Base-by-base conservation (phyloP, 2,329 filamentous ascomycete genomes). In the Fusarium sp. region DNA sequence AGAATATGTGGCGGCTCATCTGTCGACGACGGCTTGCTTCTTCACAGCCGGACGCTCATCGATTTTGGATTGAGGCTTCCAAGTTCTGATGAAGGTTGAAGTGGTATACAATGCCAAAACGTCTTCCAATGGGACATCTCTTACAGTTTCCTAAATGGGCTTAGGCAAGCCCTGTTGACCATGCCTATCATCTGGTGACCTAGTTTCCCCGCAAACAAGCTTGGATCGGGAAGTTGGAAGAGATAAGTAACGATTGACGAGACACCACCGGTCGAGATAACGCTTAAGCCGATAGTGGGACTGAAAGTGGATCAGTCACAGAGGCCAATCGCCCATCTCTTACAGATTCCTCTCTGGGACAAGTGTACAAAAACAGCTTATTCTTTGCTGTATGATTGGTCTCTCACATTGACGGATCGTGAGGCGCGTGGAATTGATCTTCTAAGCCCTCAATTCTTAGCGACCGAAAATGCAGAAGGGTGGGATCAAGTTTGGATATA, bases 321-420 rank as follows among this genome's bases (percentile, higher is more conserved):
- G 15, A 31, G 11, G 18, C 51, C 39, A 34, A 31, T 60, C 34
- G 53, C 40, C 1, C 60, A 66, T 69, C 65, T 69, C 66, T 66
- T 69, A n/a, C 6, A 69, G 45, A 66, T 69, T 69, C 66, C 65
- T 40, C 38, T 69, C 53, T 31, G 2, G 52, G 53, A 24, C 33
- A 55, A 46, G 56, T 14, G 45, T 14, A 15, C 5, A 15, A 7
- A 24, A 14, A n/a, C 17, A 20, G 18, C 7, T 7, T 6, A 18
- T n/a, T 5, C 10, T 11, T 3, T 10, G 8, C 10, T 10, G 5
- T 33, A 5, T 55, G 17, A 69, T 69, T 69, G 65, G 66, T 9
- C 18, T 28, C 9, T 14, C 18, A 38, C 18, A 38, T 13, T 20
- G 18, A 20, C 2, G 18, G 18, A 20, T 20, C 3, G 18, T 20